Percentiles rank a stretch among this genome's conserved stretches.
phyloP scores from a whole-genome alignment of 345 rosid species.

The Citrus unshiu region DNA sequence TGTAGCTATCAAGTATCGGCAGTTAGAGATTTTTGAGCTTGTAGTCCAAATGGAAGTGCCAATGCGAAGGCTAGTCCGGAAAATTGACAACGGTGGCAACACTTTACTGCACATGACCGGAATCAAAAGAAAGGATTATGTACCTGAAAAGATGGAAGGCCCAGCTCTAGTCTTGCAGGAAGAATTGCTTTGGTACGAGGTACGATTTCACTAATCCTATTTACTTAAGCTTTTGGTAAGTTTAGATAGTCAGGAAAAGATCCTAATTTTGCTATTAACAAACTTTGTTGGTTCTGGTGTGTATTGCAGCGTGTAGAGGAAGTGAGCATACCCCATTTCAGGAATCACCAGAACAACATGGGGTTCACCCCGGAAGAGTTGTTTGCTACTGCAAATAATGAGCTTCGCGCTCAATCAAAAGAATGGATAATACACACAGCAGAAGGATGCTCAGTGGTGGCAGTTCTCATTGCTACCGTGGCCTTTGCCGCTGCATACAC shows the following conservation, averaged over 20 bases:
- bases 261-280: not conserved
- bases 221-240: not conserved
- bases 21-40: slow-evolving; percentile 5
- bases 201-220: not conserved
- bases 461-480: slow-evolving; percentile 24
- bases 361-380: not conserved
- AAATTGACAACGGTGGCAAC: slow-evolving; percentile 13
- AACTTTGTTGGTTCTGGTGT: not conserved
- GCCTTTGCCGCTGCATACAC: slow-evolving; percentile 29
- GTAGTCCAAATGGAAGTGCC: slow-evolving; percentile 2
- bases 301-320: slow-evolving; percentile 10
- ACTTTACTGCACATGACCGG: slow-evolving; percentile 23
- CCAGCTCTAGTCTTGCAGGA: slow-evolving; percentile 21
- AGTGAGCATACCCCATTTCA: not conserved
- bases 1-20: slow-evolving; percentile 19
- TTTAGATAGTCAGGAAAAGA: not conserved
- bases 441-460: slow-evolving; percentile 19
- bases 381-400: slow-evolving; percentile 1
- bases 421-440: slow-evolving; percentile 1
- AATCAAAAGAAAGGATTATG: not conserved
- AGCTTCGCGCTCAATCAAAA: slow-evolving; percentile 7
- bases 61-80: not conserved
- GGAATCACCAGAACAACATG: not conserved
- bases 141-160: slow-evolving; percentile 2
- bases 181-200: slow-evolving; percentile 30